Base-by-base conservation (phyloP, 2,329 filamentous ascomycete species). In the Raffaelea ambrosiae region DNA sequence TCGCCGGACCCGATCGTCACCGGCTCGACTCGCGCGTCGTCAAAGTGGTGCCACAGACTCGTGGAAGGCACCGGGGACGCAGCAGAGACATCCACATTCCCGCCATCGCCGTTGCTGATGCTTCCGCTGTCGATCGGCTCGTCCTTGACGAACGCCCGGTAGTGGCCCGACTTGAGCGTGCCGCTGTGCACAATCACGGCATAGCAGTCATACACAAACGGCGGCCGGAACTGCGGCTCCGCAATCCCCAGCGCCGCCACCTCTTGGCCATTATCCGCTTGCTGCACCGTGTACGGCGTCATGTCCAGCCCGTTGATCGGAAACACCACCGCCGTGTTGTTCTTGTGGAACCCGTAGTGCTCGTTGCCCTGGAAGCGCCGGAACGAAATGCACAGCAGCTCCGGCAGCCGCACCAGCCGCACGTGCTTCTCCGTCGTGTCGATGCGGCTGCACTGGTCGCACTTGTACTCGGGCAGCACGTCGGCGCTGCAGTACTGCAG, bases 201-300 rank as follows among this genome's bases (percentile, higher is more conserved):
- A 61, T 95, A 96, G 46, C 86, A 83, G 59, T 95, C 84, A 63
- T 96, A 98, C 5, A 72, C 68, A 59, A 86, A 88, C 0, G 86
- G 83, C 1, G 65, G 66, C 3, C 58, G 56, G 49, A 75, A 72
- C 29, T 46, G 46, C 11, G 50, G 40, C 19, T 51, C 53, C 14
- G 46, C 19, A 1, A 22, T 14, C 19, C 7, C 33, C 7, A 21
- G 11, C 8, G 5, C 16, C n/a, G 40, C 16, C 8, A 22, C 35
- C 2, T 14, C 16, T 38, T 9, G 35, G 13, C 23, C 18, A 20
- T 19, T 18, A 18, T 26, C 33, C 22, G 18, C 23, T 36, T 36
- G 29, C 43, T 56, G 53, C 14, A 52, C 53, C 14, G 55, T 51
- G 42, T 52, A 54, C 1, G 54, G 93, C 9, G 65, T 69, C 23